Percentiles rank a stretch among this genome's conserved stretches.
These are phyloP conservation scores for Pleoardoris graminearum DNA, from an alignment of 2,329 filamentous ascomycete genomes.

Conservation along the genomic window DNA sequence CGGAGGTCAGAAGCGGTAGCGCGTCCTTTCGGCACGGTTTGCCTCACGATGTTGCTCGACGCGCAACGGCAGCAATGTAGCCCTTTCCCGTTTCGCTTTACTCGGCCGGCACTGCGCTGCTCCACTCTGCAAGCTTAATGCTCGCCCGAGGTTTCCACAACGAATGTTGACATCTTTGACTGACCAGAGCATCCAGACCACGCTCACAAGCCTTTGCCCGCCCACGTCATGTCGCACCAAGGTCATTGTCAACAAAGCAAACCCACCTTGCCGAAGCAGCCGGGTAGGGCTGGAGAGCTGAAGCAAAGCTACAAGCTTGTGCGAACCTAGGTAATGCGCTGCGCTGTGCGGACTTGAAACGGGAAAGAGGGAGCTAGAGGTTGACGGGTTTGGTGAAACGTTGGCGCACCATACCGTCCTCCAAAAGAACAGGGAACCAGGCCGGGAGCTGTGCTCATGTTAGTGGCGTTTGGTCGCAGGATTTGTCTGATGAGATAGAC, in stretches of 20 bases:
- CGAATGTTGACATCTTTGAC: conserved; percentile 4
- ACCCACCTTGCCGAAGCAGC: background rate
- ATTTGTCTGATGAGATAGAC: conserved; percentile 4
- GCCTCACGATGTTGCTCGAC: background rate
- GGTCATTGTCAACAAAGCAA: conserved; percentile 1
- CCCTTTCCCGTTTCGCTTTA: background rate
- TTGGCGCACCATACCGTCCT: background rate
- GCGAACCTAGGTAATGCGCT: conserved; percentile 8
- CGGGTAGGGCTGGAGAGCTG: conserved; percentile 1
- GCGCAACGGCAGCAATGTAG: background rate
- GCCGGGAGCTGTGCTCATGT: too few relatives aligned
- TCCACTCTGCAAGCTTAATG: background rate
- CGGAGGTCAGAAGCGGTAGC: background rate
- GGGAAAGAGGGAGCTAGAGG: conserved; percentile 4
- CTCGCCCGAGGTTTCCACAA: background rate
- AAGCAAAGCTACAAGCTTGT: background rate
- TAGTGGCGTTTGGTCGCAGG: too few relatives aligned
- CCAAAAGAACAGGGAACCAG: background rate
- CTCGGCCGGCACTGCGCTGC: background rate
- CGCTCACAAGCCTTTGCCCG: conserved; percentile 2
- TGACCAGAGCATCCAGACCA: conserved; percentile 9
- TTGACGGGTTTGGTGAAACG: conserved; percentile 15
- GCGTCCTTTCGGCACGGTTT: background rate
- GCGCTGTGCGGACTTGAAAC: conserved; percentile 7
- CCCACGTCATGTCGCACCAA: conserved; percentile 11